Percentiles rank a stretch among this genome's conserved stretches.
Conservation (phyloP, 108 stramenopile genomes). For the Nannochloropsis salina region DNA sequence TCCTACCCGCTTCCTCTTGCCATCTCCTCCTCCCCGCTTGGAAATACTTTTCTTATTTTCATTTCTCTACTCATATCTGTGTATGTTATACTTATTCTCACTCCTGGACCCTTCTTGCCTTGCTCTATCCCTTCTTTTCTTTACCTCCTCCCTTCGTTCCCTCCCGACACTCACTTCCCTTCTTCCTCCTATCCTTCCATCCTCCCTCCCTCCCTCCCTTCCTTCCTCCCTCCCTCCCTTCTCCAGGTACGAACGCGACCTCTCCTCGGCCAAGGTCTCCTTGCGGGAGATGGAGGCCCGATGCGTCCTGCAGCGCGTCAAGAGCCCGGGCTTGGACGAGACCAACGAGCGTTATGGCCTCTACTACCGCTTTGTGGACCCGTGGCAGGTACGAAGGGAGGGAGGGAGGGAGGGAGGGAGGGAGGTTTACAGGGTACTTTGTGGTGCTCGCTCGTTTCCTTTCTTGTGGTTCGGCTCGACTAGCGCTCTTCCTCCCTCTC, state of each 20-base stretch:
- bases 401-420: neutral
- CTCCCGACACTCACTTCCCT: too few relatives aligned
- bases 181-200: neutral
- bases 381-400: slow-evolving; percentile 2
- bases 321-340: neutral
- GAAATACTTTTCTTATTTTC: too few relatives aligned
- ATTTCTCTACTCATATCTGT: too few relatives aligned
- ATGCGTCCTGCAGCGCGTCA: neutral
- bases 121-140: too few relatives aligned
- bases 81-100: too few relatives aligned
- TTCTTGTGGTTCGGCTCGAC: too few relatives aligned
- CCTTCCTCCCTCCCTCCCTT: neutral
- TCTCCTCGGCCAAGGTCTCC: neutral
- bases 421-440: too few relatives aligned
- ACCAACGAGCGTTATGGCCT: neutral
- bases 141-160: neutral
- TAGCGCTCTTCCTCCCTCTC: neutral
- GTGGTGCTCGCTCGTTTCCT: too few relatives aligned
- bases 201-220: slow-evolving; percentile 2
- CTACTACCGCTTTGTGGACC: neutral
- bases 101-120: too few relatives aligned
- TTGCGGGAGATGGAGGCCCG: neutral
- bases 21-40: too few relatives aligned
- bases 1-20: neutral
- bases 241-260: neutral